Evolutionary conservation across 352 stramenopile genomes (phyloP).

Genomic region (Pythium rishiriense): DNA sequence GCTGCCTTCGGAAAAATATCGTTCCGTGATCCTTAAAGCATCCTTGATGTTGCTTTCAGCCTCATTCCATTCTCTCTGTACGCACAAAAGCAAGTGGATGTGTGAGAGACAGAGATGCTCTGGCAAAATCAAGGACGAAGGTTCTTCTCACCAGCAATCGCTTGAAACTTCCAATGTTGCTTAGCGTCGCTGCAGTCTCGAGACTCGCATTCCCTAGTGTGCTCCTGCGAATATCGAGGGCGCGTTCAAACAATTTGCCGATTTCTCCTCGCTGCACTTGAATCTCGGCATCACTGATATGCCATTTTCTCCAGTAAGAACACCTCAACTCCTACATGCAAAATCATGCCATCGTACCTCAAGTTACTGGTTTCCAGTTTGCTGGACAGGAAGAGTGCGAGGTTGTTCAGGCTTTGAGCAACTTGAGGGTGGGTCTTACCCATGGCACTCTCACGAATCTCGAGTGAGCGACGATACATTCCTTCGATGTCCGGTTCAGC

Average conservation of each 20-base stretch:
- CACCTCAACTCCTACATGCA: no score
- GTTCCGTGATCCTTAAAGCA: conserved; percentile 71
- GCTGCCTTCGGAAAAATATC: conserved; percentile 80
- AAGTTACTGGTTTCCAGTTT: conserved; percentile 55
- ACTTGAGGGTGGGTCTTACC: conserved; percentile 75
- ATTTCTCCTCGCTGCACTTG: conserved; percentile 50
- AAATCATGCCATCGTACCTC: conserved; percentile 44
- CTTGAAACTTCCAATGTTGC: conserved; percentile 87
- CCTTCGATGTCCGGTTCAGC: conserved; percentile 51
- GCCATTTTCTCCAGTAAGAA: no score
- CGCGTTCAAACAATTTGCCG: conserved; percentile 59
- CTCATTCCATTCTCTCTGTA: conserved; percentile 58
- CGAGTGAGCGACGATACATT: conserved; percentile 77
- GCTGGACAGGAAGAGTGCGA: conserved; percentile 71
- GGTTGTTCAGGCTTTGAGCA: conserved; percentile 79
- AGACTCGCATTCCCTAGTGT: conserved; percentile 77
- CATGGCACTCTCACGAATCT: conserved; percentile 70
- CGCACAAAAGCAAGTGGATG: neutral
- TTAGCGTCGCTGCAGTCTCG: conserved; percentile 76
- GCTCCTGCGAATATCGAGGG: conserved; percentile 64
- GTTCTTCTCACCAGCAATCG: conserved; percentile 47
- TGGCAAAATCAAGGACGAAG: neutral
- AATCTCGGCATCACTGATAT: conserved; percentile 33
- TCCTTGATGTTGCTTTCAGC: conserved; percentile 78
- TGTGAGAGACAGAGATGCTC: neutral